Conservation (phyloP, 805 yeast genomes). For the Candida oleophila region DNA sequence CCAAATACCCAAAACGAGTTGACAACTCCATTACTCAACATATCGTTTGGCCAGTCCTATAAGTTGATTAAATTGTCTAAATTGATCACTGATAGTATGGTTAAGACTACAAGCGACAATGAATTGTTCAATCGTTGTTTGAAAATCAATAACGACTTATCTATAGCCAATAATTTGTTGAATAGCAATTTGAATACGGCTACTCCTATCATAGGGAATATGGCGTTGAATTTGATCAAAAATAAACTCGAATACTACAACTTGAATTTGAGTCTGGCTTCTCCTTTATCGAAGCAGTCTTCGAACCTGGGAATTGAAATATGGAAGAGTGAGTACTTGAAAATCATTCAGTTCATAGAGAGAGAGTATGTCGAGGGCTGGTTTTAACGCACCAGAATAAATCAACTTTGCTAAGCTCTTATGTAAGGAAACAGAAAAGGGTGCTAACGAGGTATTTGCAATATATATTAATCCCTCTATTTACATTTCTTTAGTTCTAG, state of each 20-base stretch:
- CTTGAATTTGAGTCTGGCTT: conserved; percentile 24
- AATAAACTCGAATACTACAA: conserved; percentile 24
- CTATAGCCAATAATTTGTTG: conserved; percentile 31
- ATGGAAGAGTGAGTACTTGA: conserved; percentile 21
- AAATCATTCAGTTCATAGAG: conserved; percentile 26
- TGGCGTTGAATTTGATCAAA: conserved; percentile 20
- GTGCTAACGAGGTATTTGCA: too few species aligned
- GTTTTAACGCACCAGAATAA: conserved; percentile 14
- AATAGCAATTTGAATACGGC: conserved; percentile 20
- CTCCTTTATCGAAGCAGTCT: background rate
- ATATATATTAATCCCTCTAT: too few species aligned
- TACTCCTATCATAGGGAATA: conserved; percentile 23
- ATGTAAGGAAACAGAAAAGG: background rate
- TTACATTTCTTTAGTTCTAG: background rate
- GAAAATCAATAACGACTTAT: conserved; percentile 38
- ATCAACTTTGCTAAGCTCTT: background rate
- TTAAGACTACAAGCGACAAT: conserved; percentile 13
- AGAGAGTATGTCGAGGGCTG: conserved; percentile 38
- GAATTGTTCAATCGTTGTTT: conserved; percentile 29
- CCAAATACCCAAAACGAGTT: conserved; percentile 1
- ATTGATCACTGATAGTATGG: conserved; percentile 31
- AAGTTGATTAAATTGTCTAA: conserved; percentile 36
- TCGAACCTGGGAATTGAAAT: conserved; percentile 6
- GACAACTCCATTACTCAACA: conserved; percentile 31
- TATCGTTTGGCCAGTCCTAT: conserved; percentile 32